Evolutionary conservation across 148 eudicot genomes (phyloP), one percentile per base, ranked within the genome.

Genomic region (Rhododendron ovatum): DNA sequence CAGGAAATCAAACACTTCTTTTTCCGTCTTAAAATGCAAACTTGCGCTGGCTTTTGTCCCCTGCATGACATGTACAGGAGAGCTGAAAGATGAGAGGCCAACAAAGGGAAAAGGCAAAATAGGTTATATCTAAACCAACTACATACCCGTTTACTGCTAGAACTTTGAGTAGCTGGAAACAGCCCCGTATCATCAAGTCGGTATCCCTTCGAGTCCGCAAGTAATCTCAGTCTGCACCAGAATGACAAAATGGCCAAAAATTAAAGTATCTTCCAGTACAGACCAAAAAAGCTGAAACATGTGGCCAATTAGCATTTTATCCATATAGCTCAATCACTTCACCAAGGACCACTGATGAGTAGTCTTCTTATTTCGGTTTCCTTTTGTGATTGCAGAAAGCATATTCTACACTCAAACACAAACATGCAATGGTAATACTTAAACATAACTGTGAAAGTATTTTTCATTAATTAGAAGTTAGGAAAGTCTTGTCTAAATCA

Each of bases 201-300:
- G 87, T 88, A 97, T 78, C 99, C 99, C 90, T 95, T 97, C 69
- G 96, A 93, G 84, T 93, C 95, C 75, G 99, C 98, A 74, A 93
- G 88, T 90, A 95, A 74, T 90, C 99, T 93, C 90, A 96, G 89
- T 91, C 99, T 96, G 89, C 82, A 92, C 43, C n/a, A 17, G 45
- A 35, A 53, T 84, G 83, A 41, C 50, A 61, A 47, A 61, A 24
- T 57, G 26, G 18, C 3, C 28, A 76, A 2, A 73, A 6, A 45
- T 30, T 67, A 10, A 45, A 48, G 55, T 33, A 71, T 35, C 55
- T 28, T 71, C 45, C 9, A 33, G 28, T 39, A 69, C n/a, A 26
- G 39, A 65, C 35, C 50, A 57, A 26, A 55, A 65, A 43, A 41
- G 43, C 5, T 37, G 26, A 20, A 45, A 83, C 43, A 3, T 13